phyloP scores from a whole-genome alignment of 257 asterid genomes.

The Plantago ovata region DNA sequence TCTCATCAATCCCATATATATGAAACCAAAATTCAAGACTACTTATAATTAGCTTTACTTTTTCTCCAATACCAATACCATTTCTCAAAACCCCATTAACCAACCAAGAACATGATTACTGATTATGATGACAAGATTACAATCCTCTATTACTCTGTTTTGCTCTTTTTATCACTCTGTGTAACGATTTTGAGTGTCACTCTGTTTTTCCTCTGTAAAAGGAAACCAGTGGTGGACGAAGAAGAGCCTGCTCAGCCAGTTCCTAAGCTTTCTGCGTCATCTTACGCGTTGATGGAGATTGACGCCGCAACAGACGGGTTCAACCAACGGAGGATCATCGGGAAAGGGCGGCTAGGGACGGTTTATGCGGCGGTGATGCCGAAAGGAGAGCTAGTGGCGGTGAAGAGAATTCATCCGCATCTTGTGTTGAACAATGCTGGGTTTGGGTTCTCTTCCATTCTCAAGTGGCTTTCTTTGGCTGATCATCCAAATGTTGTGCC shows the following conservation, averaged over 20 bases:
- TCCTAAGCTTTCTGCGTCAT: constrained; percentile 37
- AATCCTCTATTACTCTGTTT: constrained; percentile 30
- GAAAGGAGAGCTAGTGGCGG: constrained; percentile 57
- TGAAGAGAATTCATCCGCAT: constrained; percentile 65
- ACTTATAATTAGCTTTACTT: not conserved
- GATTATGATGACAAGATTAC: constrained; percentile 21
- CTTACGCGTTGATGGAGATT: constrained; percentile 57
- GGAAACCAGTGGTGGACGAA: constrained; percentile 27
- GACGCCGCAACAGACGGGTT: constrained; percentile 83
- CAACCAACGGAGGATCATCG: constrained; percentile 65
- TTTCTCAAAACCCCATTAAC: not conserved
- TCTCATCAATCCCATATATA: constrained; percentile 6
- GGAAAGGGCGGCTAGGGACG: constrained; percentile 66
- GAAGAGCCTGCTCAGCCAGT: constrained; percentile 29
- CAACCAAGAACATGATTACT: constrained; percentile 26
- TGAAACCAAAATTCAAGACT: constrained; percentile 8
- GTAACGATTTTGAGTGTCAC: constrained; percentile 27
- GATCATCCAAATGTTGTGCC: constrained; percentile 70
- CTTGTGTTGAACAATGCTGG: constrained; percentile 71
- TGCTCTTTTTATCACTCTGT: constrained; percentile 33
- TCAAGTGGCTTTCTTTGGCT: constrained; percentile 58
- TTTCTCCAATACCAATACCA: not conserved
- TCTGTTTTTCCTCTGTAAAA: constrained; percentile 45
- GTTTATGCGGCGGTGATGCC: constrained; percentile 81
- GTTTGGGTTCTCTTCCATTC: constrained; percentile 57